Evolutionary conservation across 768 basidiomycete genomes (phyloP).

Genomic region (Pholiota microspora): DNA sequence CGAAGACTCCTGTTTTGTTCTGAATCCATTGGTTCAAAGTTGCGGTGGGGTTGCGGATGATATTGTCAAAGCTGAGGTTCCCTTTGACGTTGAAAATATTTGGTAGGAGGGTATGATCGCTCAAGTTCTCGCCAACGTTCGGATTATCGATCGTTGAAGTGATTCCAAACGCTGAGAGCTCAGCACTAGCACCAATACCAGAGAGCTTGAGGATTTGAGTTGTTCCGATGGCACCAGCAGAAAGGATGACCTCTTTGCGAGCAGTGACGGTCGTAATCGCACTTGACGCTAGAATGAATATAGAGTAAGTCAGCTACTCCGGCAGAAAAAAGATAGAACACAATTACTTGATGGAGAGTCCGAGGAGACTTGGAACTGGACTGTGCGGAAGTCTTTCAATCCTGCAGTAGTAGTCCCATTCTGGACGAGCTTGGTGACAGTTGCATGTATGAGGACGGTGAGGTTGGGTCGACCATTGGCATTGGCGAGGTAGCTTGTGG

Average conservation of each 20-base stretch:
- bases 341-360: not conserved
- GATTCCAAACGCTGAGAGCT: conserved; percentile 36
- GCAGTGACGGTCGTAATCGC: conserved; percentile 14
- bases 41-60: conserved; percentile 20
- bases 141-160: conserved; percentile 31
- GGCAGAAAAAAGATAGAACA: too few relatives aligned
- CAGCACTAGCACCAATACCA: conserved; percentile 35
- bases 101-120: conserved; percentile 32
- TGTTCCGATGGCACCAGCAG: conserved; percentile 33
- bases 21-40: conserved; percentile 25
- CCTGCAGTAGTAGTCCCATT: not conserved
- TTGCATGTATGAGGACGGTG: conserved; percentile 28
- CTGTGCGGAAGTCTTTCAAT: not conserved
- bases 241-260: conserved; percentile 32
- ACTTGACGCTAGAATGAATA: not conserved
- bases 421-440: conserved; percentile 1
- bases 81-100: conserved; percentile 24
- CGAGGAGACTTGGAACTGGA: not conserved
- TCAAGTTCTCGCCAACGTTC: conserved; percentile 46
- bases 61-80: conserved; percentile 21
- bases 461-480: conserved; percentile 31
- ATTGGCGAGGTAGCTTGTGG: conserved; percentile 31
- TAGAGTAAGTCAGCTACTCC: too few relatives aligned
- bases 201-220: conserved; percentile 37
- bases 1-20: conserved; percentile 25